Evolutionary conservation across 2,329 filamentous ascomycete species (phyloP).

Genomic region (Colletotrichum paranaense): DNA sequence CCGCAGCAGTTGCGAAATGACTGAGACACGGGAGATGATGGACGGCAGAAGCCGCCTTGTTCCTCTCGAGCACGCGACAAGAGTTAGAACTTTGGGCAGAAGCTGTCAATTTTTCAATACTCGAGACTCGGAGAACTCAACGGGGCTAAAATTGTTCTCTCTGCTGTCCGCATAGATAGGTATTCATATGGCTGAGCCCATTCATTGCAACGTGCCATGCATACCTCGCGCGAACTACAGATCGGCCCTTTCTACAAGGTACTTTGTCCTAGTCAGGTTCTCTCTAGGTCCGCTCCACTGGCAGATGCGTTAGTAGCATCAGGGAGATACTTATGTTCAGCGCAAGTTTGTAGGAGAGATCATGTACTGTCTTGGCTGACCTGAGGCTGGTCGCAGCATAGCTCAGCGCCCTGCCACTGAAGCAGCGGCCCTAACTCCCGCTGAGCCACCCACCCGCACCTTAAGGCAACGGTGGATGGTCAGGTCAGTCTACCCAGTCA

Average conservation of each 20-base stretch:
- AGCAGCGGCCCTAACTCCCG: not conserved
- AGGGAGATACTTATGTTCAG: not conserved
- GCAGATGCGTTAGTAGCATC: not conserved
- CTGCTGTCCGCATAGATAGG: not conserved
- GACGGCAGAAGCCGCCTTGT: not conserved
- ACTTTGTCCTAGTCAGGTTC: not conserved
- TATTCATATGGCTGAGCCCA: not conserved
- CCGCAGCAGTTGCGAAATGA: conserved; percentile 25
- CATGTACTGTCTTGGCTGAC: not conserved
- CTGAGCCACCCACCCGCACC: not conserved
- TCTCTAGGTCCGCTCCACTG: not conserved
- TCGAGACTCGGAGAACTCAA: not conserved
- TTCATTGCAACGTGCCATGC: not conserved
- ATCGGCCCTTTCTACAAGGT: not conserved
- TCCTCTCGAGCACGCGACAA: not conserved
- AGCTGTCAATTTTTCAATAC: not conserved
- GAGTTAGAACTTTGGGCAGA: too few relatives aligned
- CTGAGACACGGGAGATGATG: conserved; percentile 24
- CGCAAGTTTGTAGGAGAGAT: not conserved
- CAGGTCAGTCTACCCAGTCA: not conserved
- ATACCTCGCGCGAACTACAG: not conserved
- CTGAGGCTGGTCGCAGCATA: not conserved
- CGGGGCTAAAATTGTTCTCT: not conserved
- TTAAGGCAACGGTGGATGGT: not conserved
- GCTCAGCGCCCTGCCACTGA: not conserved